phyloP scores from a whole-genome alignment of 2,329 filamentous ascomycete species.

The Cladosporium oxysporum region DNA sequence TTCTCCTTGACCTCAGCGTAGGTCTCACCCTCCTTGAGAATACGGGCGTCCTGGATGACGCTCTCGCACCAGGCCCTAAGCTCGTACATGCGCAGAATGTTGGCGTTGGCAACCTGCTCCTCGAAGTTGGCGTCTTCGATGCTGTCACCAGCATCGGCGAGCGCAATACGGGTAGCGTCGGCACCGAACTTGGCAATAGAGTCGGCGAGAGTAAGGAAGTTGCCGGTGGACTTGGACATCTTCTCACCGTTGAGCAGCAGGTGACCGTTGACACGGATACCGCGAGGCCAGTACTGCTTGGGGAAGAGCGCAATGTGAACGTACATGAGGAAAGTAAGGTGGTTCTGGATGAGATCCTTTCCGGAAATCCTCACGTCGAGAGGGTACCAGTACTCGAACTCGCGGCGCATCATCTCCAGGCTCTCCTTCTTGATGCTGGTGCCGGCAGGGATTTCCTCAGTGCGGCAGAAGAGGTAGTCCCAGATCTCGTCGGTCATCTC shows the following conservation, averaged over 20 bases:
- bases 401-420: constrained; percentile 78
- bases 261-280: constrained; percentile 88
- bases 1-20: constrained; percentile 46
- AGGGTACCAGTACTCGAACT: constrained; percentile 97
- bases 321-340: constrained; percentile 94
- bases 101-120: constrained; percentile 89
- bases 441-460: constrained; percentile 60
- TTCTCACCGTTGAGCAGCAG: constrained; percentile 94
- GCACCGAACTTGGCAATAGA: constrained; percentile 90
- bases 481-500: constrained; percentile 95
- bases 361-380: constrained; percentile 84
- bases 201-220: constrained; percentile 90
- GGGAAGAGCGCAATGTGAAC: constrained; percentile 89
- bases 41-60: constrained; percentile 63
- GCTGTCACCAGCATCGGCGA: constrained; percentile 92
- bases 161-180: constrained; percentile 84
- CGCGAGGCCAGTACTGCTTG: constrained; percentile 82
- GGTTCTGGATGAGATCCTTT: constrained; percentile 92
- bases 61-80: constrained; percentile 93
- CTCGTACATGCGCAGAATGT: constrained; percentile 80
- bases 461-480: constrained; percentile 89
- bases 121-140: constrained; percentile 97
- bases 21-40: constrained; percentile 46
- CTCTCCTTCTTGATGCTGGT: constrained; percentile 73
- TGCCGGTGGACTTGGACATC: constrained; percentile 97